A percentile compares a stretch with the other conserved stretches of the same genome.
Evolutionary conservation across 495 filamentous ascomycete genomes (phyloP).

Genomic region (Copromyces sp.): DNA sequence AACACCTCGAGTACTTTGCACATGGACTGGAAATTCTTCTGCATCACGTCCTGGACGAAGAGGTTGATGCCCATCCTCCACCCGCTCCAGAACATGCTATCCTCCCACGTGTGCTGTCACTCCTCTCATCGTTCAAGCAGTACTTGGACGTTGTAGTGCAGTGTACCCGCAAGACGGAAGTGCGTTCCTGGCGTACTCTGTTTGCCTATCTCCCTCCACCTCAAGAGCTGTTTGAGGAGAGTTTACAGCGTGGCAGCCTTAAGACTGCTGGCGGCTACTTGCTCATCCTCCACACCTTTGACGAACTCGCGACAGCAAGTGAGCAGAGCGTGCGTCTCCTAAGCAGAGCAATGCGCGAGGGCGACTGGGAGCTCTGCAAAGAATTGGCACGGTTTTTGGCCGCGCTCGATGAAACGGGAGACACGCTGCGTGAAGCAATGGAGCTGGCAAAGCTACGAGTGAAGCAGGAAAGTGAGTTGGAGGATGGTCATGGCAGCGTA

Average conservation of each 20-base stretch:
- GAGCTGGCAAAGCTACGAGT: constrained; percentile 53
- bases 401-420: constrained; percentile 78
- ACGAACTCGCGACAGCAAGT: constrained; percentile 67
- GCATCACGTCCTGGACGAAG: constrained; percentile 88
- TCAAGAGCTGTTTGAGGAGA: constrained; percentile 84
- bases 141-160: constrained; percentile 95
- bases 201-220: constrained; percentile 85
- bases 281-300: constrained; percentile 88
- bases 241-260: constrained; percentile 67
- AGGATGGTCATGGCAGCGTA: constrained; percentile 18
- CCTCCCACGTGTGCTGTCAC: constrained; percentile 76
- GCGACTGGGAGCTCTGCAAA: constrained; percentile 94
- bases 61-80: constrained; percentile 61
- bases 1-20: constrained; percentile 76
- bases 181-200: constrained; percentile 87
- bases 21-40: constrained; percentile 89
- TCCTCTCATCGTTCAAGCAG: constrained; percentile 77
- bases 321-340: constrained; percentile 78
- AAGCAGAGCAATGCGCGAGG: constrained; percentile 66
- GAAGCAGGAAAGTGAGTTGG: constrained; percentile 25
- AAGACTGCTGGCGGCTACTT: constrained; percentile 96
- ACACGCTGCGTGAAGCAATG: constrained; percentile 70
- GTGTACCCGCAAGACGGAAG: constrained; percentile 95
- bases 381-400: constrained; percentile 89
- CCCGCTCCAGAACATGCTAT: constrained; percentile 60